Evolutionary conservation across 1,139 yeast genomes (phyloP), one percentile per base, ranked within the genome.

Genomic region (Yamadazyma mexicana): DNA sequence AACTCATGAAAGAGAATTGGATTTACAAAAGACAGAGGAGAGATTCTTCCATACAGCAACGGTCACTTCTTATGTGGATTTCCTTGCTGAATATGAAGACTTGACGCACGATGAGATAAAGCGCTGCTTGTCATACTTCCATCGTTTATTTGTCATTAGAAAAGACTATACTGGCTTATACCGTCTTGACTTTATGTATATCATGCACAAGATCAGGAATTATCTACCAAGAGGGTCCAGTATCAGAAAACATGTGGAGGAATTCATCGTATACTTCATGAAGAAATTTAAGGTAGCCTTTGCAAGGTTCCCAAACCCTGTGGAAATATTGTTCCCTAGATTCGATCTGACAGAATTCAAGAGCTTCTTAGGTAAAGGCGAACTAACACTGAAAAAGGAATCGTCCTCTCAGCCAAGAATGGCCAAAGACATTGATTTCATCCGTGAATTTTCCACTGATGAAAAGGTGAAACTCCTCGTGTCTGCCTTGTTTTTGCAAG

Each of bases 321-420:
- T 85, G 12, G 96, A 89, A 52, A 50, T 91, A 8, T 62, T 88
- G 31, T 86, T 87, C 60, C 77, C 83, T 20, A 66, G 87, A 50
- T 60, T 81, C 47, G 79, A 78, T 36, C 79, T 74, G 16, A 58
- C 57, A 11, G 64, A 61, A 22, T 58, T 59, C 29, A 59, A 60
- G 38, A 55, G 65, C 2, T 78, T 58, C 45, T 61, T 75, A 46
- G 60, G 70, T 18, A 64, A 75, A 1, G 87, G 91, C 27, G 87
- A 82, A 37, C 56, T 73, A 9, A 46, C 50, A 23, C 23, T 10
- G n/a, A 60, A 58, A 32, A 58, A 54, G 22, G 46, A 44, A 14
- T 34, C 45, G 17, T 48, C 50, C 20, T 42, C 47, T 3, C 55
- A 47, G 11, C 64, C 66, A 2, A 53, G 51, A 26, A 46, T 64